Evolutionary conservation across 2,329 filamentous ascomycete genomes (phyloP).

Genomic region (Diaporthe nobilis): DNA sequence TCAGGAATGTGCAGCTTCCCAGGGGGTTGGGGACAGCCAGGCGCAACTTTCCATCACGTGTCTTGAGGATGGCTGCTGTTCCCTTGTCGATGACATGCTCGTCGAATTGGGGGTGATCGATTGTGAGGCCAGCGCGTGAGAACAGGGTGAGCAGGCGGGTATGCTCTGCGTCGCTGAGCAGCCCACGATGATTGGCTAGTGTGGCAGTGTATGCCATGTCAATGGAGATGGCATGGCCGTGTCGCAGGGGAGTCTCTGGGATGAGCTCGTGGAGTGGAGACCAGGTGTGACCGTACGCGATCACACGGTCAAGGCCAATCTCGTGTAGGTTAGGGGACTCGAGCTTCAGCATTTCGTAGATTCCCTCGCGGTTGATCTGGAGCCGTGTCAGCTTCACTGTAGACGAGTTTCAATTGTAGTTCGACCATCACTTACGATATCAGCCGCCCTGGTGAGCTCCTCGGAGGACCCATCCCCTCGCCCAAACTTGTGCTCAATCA

Average conservation of each 20-base stretch:
- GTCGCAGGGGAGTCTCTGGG: constrained; percentile 76
- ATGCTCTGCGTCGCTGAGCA: constrained; percentile 73
- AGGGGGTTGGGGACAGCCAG: constrained; percentile 78
- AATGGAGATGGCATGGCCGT: constrained; percentile 81
- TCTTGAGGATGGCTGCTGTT: constrained; percentile 79
- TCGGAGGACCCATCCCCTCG: constrained; percentile 67
- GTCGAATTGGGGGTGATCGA: constrained; percentile 79
- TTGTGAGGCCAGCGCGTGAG: constrained; percentile 78
- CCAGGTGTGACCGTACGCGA: constrained; percentile 83
- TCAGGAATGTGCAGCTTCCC: constrained; percentile 77
- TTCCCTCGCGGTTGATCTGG: constrained; percentile 76
- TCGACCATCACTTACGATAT: constrained; percentile 52
- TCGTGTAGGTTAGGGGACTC: constrained; percentile 82
- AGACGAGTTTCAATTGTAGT: no score
- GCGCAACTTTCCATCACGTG: constrained; percentile 76
- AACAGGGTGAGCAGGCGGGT: constrained; percentile 75
- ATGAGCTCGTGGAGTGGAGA: constrained; percentile 80
- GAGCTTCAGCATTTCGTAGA: constrained; percentile 80
- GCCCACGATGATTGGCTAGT: constrained; percentile 72
- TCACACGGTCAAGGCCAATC: constrained; percentile 79
- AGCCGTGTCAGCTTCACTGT: constrained; percentile 39
- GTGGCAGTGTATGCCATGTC: constrained; percentile 84
- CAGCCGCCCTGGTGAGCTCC: constrained; percentile 73
- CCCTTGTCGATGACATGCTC: constrained; percentile 75
- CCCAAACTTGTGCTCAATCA: constrained; percentile 76